Percentiles rank a stretch among this genome's conserved stretches.
phyloP scores from a whole-genome alignment of 805 yeast genomes.

The Candida nanaspora region DNA sequence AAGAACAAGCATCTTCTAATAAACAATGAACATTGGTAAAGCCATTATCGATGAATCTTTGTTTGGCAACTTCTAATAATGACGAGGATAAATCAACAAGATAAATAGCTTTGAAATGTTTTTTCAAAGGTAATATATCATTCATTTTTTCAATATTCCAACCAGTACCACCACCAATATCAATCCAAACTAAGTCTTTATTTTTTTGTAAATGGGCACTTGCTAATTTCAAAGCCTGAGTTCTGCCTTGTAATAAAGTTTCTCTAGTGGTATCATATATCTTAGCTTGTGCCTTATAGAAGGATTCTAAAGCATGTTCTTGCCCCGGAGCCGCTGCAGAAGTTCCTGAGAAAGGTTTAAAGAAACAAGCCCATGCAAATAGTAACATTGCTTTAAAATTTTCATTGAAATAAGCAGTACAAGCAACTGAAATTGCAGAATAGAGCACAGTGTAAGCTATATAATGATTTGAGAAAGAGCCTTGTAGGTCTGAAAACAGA shows the following conservation, averaged over 20 bases:
- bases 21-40: conserved; percentile 59
- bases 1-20: conserved; percentile 71
- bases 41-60: conserved; percentile 41
- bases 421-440: background rate
- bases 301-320: conserved; percentile 57
- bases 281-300: conserved; percentile 71
- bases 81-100: conserved; percentile 75
- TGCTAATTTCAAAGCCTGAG: conserved; percentile 53
- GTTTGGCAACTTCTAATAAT: conserved; percentile 61
- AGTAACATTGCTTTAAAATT: conserved; percentile 6
- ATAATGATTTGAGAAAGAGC: background rate
- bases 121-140: conserved; percentile 36
- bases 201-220: conserved; percentile 42
- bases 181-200: conserved; percentile 58
- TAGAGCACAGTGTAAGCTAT: background rate
- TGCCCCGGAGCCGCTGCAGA: conserved; percentile 33
- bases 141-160: conserved; percentile 75
- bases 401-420: background rate
- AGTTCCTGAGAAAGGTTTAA: conserved; percentile 46
- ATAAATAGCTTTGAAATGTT: conserved; percentile 56
- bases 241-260: conserved; percentile 62
- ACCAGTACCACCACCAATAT: conserved; percentile 86
- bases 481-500: background rate
- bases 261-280: conserved; percentile 70
- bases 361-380: conserved; percentile 45